These are phyloP conservation scores for Trichophyton schoenleinii DNA, from an alignment of 2,329 filamentous ascomycete species.

Conservation along the genomic window DNA sequence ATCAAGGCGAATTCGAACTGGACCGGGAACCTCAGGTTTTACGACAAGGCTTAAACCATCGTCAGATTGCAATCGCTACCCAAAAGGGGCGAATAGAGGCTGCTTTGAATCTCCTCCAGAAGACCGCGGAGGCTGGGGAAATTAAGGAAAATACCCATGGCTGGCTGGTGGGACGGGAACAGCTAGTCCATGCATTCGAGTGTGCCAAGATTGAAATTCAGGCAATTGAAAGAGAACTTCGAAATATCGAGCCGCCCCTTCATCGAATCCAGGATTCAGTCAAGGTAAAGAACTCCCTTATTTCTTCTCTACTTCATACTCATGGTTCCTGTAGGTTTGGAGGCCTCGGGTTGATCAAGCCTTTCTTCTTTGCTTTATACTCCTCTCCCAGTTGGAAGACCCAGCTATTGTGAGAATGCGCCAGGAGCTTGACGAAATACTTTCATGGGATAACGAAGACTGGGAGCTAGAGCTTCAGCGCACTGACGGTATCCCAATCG, in stretches of 20 bases:
- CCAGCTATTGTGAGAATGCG: neutral
- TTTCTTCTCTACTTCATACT: neutral
- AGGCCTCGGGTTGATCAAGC: neutral
- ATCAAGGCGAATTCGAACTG: neutral
- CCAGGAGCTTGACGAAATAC: neutral
- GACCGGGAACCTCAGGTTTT: neutral
- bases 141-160: neutral
- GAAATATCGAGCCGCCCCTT: neutral
- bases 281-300: neutral
- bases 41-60: neutral
- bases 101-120: neutral
- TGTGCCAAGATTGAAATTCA: neutral
- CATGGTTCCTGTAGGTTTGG: neutral
- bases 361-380: neutral
- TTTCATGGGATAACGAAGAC: neutral
- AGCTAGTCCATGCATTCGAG: neutral
- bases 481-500: neutral
- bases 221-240: neutral
- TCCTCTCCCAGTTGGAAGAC: neutral
- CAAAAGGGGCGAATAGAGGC: neutral
- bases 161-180: neutral
- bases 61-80: neutral
- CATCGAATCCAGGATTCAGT: neutral
- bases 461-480: neutral
- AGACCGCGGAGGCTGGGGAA: neutral